Percentiles rank a stretch among this genome's conserved stretches.
phyloP scores from a whole-genome alignment of 2,329 filamentous ascomycete species.

The Dichotomopilus funicola region DNA sequence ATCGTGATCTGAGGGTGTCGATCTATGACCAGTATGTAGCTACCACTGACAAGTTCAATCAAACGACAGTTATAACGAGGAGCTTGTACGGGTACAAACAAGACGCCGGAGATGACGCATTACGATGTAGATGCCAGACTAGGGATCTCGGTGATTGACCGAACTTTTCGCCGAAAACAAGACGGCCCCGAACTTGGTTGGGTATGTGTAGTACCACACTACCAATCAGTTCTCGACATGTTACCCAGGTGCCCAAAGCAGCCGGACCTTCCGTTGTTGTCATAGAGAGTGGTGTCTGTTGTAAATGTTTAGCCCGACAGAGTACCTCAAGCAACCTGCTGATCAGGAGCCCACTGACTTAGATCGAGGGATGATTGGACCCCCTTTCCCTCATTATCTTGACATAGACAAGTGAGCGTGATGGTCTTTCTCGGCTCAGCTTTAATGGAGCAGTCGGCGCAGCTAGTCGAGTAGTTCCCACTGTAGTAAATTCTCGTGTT shows the following conservation, averaged over 20 bases:
- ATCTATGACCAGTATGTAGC: too few species aligned
- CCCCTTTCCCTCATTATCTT: not conserved
- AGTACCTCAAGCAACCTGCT: not conserved
- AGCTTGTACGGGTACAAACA: not conserved
- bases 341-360: constrained; percentile 16
- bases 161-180: not conserved
- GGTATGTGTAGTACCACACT: not conserved
- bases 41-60: too few species aligned
- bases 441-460: constrained; percentile 19
- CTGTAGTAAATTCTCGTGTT: constrained; percentile 9
- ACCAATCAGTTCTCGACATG: constrained; percentile 22
- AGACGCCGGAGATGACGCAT: too few species aligned
- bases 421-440: constrained; percentile 14
- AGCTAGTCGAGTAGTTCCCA: constrained; percentile 23
- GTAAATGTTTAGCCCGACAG: not conserved
- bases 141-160: too few species aligned
- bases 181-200: not conserved
- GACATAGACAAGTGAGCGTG: constrained; percentile 23
- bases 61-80: too few species aligned
- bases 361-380: constrained; percentile 18
- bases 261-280: constrained; percentile 32
- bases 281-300: constrained; percentile 33
- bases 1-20: too few species aligned
- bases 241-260: constrained; percentile 35
- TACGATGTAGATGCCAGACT: too few species aligned